Base-by-base conservation (phyloP, 306 rosid genomes). In the Prunus campanulata region DNA sequence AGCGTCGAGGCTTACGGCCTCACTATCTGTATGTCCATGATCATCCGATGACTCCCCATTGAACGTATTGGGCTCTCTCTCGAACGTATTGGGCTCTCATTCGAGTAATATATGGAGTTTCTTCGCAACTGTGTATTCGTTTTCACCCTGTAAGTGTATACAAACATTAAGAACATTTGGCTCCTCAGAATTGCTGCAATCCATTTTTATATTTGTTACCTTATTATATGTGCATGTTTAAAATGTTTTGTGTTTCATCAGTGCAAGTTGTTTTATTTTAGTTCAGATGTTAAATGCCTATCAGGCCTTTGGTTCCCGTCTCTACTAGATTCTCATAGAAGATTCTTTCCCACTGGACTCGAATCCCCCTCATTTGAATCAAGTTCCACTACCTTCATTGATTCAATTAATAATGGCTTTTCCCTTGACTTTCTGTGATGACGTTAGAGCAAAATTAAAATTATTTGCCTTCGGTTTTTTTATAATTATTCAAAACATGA, bases 61-160 rank as follows among this genome's bases (percentile, higher is more conserved):
- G 24, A 24, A 24, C 24, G 24, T 24, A 24, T 24, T 24, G 24
- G 24, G 24, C 24, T 24, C 24, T 24, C 24, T 24, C 24, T 24
- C 0, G 24, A 24, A 24, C 24, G 24, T 24, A 24, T 24, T 24
- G 24, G 24, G 24, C 24, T 24, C 24, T 24, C 20, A 92, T 94
- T 70, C 89, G 98, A 85, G 97, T 94, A 88, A 92, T 92, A 85
- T 94, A 94, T 85, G 97, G 98, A 82, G 93, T 94, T 82, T 88
- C 92, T 86, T 79, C 97, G 20, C 98, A 94, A 77, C 51, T 85
- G 83, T 94, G 98, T 76, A 92, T 94, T 60, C 97, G 98, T 77
- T 94, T 94, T 78, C 98, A 94, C 85, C 97, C 98, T 85, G 98
- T 94, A 84, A 91, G 98, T 90, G 76, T 80, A 79, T 55, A 60